A percentile compares a stretch with the other conserved stretches of the same genome.
Conservation (phyloP, 441 rosid species). For the Melastoma candidum region DNA sequence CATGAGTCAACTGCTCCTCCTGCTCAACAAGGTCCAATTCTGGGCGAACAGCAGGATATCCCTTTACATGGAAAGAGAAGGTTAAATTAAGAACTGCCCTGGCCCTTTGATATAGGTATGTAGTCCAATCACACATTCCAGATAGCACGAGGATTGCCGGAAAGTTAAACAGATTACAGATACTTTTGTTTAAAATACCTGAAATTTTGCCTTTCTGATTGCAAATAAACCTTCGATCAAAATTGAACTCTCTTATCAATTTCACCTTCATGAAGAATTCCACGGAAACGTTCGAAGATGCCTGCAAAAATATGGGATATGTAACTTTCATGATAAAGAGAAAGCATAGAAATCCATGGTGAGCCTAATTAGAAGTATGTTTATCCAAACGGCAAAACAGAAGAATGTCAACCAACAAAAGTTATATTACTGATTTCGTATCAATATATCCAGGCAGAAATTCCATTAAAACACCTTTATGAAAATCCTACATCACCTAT, state of each 20-base stretch:
- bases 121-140: not conserved
- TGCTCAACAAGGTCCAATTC: conserved; percentile 32
- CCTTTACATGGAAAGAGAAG: too few relatives aligned
- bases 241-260: conserved; percentile 90
- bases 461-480: too few relatives aligned
- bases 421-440: too few relatives aligned
- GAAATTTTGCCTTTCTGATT: conserved; percentile 72
- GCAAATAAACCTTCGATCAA: conserved; percentile 88
- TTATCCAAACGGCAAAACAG: too few relatives aligned
- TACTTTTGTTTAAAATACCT: conserved; percentile 28
- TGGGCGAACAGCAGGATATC: too few relatives aligned
- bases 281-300: conserved; percentile 87
- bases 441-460: too few relatives aligned
- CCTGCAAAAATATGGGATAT: conserved; percentile 32
- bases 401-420: too few relatives aligned
- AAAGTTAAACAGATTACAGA: conserved; percentile 2
- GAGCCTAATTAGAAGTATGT: too few relatives aligned
- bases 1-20: conserved; percentile 77
- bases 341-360: not conserved
- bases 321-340: not conserved
- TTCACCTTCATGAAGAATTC: conserved; percentile 94
- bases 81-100: too few relatives aligned
- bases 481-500: too few relatives aligned
- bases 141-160: not conserved
- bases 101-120: too few relatives aligned